phyloP scores from a whole-genome alignment of 2,329 filamentous ascomycete genomes.

The Aspergillus latus region DNA sequence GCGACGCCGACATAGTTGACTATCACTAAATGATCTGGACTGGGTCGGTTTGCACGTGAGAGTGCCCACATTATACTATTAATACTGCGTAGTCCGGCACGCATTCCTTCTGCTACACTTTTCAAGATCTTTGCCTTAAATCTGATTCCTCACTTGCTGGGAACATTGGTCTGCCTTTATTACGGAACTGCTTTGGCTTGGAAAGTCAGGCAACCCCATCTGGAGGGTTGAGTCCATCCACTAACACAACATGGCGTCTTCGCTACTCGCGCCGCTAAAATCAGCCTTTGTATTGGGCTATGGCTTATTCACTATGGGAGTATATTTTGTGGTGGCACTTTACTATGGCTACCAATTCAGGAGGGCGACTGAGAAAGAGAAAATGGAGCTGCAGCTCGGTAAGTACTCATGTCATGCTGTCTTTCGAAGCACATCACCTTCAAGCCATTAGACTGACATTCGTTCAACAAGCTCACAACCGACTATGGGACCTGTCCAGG shows the following conservation, averaged over 20 bases:
- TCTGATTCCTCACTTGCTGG: neutral
- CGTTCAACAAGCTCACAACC: slow-evolving; percentile 46
- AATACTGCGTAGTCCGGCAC: neutral
- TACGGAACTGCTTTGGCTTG: neutral
- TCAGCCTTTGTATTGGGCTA: slow-evolving; percentile 23
- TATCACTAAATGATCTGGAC: neutral
- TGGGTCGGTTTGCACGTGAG: neutral
- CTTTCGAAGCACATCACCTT: neutral
- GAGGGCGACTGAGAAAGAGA: slow-evolving; percentile 40
- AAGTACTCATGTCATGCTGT: slow-evolving; percentile 15
- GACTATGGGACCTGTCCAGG: slow-evolving; percentile 55
- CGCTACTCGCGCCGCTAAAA: slow-evolving; percentile 21
- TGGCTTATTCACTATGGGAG: slow-evolving; percentile 37
- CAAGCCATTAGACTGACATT: neutral
- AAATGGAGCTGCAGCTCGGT: slow-evolving; percentile 44
- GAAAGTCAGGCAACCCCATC: neutral
- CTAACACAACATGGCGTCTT: slow-evolving; percentile 24
- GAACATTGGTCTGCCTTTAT: neutral
- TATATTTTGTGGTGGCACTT: slow-evolving; percentile 34
- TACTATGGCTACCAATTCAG: slow-evolving; percentile 39
- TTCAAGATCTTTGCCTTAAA: neutral
- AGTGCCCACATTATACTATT: slow-evolving; percentile 1
- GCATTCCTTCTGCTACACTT: too few species aligned
- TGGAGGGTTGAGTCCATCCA: neutral
- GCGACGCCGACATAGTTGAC: neutral